A percentile compares a stretch with the other conserved stretches of the same genome.
Evolutionary conservation across 139 green algal genomes (phyloP).

Genomic region (Choricystis sp.): DNA sequence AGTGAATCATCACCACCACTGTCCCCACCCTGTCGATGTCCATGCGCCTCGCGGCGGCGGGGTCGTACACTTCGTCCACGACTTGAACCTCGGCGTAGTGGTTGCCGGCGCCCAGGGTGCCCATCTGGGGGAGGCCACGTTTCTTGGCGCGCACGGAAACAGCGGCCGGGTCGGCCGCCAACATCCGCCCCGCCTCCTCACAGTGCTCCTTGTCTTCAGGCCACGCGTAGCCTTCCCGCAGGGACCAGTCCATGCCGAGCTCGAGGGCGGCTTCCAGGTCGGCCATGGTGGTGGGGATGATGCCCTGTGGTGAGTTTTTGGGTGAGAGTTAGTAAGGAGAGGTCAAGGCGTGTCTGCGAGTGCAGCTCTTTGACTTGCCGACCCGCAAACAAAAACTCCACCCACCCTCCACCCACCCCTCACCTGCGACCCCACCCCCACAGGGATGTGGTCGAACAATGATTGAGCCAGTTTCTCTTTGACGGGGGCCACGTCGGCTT

Average conservation of each 20-base stretch:
- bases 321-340: no score
- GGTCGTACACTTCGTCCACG: conserved; percentile 79
- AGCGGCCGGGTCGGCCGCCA: conserved; percentile 61
- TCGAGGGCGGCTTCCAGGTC: conserved; percentile 67
- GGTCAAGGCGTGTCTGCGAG: no score
- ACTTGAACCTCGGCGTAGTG: conserved; percentile 85
- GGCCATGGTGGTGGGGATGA: conserved; percentile 60
- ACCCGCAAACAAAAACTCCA: no score
- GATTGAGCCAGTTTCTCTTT: conserved; percentile 61
- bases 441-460: conserved; percentile 86
- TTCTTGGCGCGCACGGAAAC: conserved; percentile 72
- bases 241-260: conserved; percentile 77
- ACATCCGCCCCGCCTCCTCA: conserved; percentile 81
- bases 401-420: no score
- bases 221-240: conserved; percentile 63
- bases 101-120: conserved; percentile 79
- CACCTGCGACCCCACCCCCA: conserved; percentile 69
- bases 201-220: conserved; percentile 83
- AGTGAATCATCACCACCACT: conserved; percentile 80
- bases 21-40: conserved; percentile 52
- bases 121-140: conserved; percentile 77
- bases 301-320: no score
- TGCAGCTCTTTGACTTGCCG: no score
- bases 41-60: conserved; percentile 52
- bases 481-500: conserved; percentile 44